Percentiles rank a stretch among this genome's conserved stretches.
These are phyloP conservation scores for Penicillium sp. DNA, from an alignment of 2,329 filamentous ascomycete species.

Conservation along the genomic window DNA sequence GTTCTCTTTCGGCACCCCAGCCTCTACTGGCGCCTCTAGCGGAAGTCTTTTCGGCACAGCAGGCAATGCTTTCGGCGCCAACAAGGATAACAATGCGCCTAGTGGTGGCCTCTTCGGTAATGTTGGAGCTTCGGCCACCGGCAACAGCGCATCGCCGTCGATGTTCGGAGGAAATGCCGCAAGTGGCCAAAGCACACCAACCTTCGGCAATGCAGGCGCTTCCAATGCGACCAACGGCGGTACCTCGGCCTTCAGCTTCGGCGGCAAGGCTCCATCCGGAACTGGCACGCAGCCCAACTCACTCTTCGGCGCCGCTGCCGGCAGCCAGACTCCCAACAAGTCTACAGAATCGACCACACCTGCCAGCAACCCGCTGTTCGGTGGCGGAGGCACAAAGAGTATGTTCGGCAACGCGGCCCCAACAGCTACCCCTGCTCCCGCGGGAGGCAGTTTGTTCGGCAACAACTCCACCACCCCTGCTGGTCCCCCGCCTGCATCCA, in stretches of 20 bases:
- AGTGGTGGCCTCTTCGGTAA: constrained; percentile 43
- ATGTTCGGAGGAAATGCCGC: constrained; percentile 33
- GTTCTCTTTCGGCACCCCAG: constrained; percentile 39
- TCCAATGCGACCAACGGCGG: constrained; percentile 23
- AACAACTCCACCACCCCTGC: constrained; percentile 51
- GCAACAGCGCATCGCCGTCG: constrained; percentile 33
- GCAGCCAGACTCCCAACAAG: constrained; percentile 39
- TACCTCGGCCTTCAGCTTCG: constrained; percentile 36
- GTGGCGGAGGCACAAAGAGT: constrained; percentile 27
- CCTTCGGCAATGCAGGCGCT: constrained; percentile 29
- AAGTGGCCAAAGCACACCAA: constrained; percentile 18
- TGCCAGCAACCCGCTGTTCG: constrained; percentile 37
- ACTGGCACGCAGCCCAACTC: constrained; percentile 25
- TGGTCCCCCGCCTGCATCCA: constrained; percentile 44
- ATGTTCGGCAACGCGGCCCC: constrained; percentile 36
- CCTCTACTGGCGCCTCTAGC: constrained; percentile 35
- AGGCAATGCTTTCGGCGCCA: constrained; percentile 33
- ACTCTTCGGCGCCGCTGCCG: constrained; percentile 28
- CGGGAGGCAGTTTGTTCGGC: constrained; percentile 36
- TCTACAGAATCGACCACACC: constrained; percentile 32
- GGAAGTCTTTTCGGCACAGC: constrained; percentile 37
- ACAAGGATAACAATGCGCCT: constrained; percentile 28
- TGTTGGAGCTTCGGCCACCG: constrained; percentile 34
- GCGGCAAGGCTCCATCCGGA: constrained; percentile 26
- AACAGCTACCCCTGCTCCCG: constrained; percentile 39